Evolutionary conservation across 768 basidiomycete species (phyloP), one percentile per base, ranked within the genome.

Genomic region (Cantharellus anzutake): DNA sequence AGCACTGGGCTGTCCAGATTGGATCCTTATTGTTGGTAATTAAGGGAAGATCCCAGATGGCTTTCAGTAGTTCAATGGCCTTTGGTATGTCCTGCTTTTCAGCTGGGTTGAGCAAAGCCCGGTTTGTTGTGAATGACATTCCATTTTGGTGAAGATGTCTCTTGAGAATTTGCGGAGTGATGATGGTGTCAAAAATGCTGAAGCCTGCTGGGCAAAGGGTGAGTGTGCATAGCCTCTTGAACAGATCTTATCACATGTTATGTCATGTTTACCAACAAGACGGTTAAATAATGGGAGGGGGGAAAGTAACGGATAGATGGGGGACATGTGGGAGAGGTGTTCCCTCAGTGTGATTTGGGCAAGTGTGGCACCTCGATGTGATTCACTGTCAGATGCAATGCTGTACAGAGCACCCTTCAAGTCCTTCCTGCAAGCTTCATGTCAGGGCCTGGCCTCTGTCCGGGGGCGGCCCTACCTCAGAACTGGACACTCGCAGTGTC

Each of bases 171-270:
- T 50, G 55, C 1, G 65, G 66, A 2, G 62, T 71, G 42, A 72
- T 64, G 35, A 59, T 60, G 37, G 69, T n/a, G 2, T 65, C 68
- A 57, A 64, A 35, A 14, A 71, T 51, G 0, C 41, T 41, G 7
- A 70, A 42, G 1, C 72, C 71, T 1, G 42, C 42, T 0, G 29
- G 4, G 3, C 70, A 65, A 5, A 73, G 59, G 7, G 67, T 14
- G 4, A 67, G 59, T 60, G 72, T 72, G 2, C 70, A 63, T 20
- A 65, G 56, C 0, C 67, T 64, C 62, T 73, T 72, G 56, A 71
- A 60, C 42, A 71, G 59, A 60, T 73, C 50, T 71, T 72, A 42
- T 73, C 71, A 1, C 60, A 58, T 2, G 72, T 72, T 2, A 72
- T 16, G 53, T 72, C 70, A 52, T 72, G 66, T 34, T 65, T 63